These are phyloP conservation scores for Dentipellis fragilis DNA, from an alignment of 768 basidiomycete genomes.

Conservation along the genomic window DNA sequence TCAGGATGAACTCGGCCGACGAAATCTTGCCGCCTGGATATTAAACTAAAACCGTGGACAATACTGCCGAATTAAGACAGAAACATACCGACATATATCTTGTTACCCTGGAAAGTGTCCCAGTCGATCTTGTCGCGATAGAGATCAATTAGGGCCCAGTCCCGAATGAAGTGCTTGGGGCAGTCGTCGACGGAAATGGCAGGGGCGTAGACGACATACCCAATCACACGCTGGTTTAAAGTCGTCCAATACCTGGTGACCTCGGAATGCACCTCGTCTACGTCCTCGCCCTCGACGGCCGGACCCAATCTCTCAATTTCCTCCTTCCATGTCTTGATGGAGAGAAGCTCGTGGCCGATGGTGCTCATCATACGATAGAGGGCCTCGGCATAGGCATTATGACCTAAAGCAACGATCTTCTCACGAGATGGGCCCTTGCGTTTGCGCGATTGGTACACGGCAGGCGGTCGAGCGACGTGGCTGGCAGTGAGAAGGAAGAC, in stretches of 20 bases:
- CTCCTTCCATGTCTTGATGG: conserved; percentile 14
- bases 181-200: conserved; percentile 18
- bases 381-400: conserved; percentile 6
- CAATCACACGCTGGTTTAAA: conserved; percentile 21
- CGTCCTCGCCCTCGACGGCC: conserved; percentile 15
- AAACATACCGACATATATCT: conserved; percentile 20
- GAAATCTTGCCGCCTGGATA: conserved; percentile 19
- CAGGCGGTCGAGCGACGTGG: too few species aligned
- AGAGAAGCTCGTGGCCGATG: conserved; percentile 1
- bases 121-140: conserved; percentile 18
- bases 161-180: conserved; percentile 17
- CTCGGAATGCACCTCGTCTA: conserved; percentile 19
- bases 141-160: conserved; percentile 20
- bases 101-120: conserved; percentile 19
- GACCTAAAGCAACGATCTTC: conserved; percentile 4
- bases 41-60: conserved; percentile 8
- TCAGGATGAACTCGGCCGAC: conserved; percentile 12
- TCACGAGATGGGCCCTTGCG: background rate
- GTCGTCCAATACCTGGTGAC: conserved; percentile 17
- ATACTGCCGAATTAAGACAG: conserved; percentile 9
- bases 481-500: too few species aligned
- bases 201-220: conserved; percentile 21
- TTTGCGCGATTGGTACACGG: too few species aligned
- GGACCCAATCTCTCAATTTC: conserved; percentile 16
- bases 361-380: conserved; percentile 4